Conservation (phyloP, 306 rosid genomes). For the Ormosia semicastrata region DNA sequence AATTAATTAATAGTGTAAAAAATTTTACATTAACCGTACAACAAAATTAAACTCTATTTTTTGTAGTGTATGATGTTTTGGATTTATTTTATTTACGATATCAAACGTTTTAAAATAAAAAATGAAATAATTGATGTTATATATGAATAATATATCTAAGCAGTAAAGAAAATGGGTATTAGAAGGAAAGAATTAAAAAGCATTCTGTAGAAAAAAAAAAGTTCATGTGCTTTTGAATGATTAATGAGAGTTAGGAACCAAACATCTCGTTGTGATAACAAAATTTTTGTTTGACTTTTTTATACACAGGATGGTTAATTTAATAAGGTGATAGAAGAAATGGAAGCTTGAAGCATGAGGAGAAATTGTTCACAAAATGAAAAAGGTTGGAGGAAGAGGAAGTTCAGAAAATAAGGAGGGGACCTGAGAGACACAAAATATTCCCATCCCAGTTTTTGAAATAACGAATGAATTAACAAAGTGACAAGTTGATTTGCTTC, state of each 20-base stretch:
- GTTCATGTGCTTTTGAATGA: conserved; percentile 24
- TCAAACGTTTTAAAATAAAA: neutral
- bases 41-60: neutral
- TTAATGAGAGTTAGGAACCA: neutral
- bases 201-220: neutral
- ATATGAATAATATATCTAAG: neutral
- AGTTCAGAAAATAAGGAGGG: neutral
- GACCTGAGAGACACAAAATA: neutral
- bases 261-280: neutral
- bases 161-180: neutral
- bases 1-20: no score
- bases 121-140: neutral
- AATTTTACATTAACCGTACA: no score
- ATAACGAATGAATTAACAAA: neutral
- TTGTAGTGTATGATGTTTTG: neutral
- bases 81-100: neutral
- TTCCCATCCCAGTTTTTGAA: neutral
- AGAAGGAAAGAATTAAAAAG: neutral
- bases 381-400: neutral
- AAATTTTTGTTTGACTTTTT: conserved; percentile 20
- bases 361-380: neutral
- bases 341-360: neutral
- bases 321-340: neutral
- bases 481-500: neutral
- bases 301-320: neutral